Evolutionary conservation across 139 green algal genomes (phyloP).

Genomic region (Limnomonas spitsbergensis): DNA sequence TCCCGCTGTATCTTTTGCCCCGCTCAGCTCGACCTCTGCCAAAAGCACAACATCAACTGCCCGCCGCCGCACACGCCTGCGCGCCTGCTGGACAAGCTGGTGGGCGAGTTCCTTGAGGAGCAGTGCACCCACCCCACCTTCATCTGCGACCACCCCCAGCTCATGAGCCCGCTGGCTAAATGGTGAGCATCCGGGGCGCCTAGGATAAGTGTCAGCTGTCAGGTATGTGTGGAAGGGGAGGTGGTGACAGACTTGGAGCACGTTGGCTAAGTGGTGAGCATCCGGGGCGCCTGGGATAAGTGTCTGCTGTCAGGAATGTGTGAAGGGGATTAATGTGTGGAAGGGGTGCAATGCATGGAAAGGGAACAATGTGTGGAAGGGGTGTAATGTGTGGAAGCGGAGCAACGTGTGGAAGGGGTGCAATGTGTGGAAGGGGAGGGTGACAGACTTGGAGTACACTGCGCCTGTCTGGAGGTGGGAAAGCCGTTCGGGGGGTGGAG

Average conservation of each 20-base stretch:
- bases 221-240: not conserved
- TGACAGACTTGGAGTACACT: too few species aligned
- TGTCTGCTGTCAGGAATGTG: not conserved
- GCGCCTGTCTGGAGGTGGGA: too few species aligned
- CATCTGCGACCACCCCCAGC: conserved; percentile 98
- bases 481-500: too few species aligned
- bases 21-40: too few species aligned
- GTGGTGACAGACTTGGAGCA: too few species aligned
- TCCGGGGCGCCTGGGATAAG: not conserved
- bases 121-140: conserved; percentile 94
- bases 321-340: too few species aligned
- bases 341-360: too few species aligned
- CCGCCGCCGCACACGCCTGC: conserved; percentile 83
- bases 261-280: conserved; percentile 92
- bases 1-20: too few species aligned
- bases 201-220: not conserved
- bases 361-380: too few species aligned
- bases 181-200: conserved; percentile 53
- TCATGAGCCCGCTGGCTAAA: conserved; percentile 98
- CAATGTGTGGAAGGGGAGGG: too few species aligned
- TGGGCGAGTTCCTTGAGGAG: conserved; percentile 96
- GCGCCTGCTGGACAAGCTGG: conserved; percentile 95
- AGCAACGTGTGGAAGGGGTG: too few species aligned
- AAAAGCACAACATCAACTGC: conserved; percentile 80
- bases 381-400: too few species aligned